phyloP scores from a whole-genome alignment of 148 eudicot species.

The Amaranthus cruentus region DNA sequence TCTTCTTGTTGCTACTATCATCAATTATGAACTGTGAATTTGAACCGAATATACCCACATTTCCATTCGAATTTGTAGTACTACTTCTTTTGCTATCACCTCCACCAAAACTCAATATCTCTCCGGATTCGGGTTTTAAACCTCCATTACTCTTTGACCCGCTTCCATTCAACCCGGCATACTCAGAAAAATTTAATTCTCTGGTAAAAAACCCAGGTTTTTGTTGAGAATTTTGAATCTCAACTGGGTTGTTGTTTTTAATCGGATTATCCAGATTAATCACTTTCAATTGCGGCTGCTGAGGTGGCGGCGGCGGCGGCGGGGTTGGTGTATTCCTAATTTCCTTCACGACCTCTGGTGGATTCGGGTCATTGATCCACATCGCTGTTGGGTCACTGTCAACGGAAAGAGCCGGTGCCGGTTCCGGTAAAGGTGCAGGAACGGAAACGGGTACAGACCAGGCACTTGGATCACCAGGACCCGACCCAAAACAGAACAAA shows the following conservation, averaged over 20 bases:
- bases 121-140: constrained; percentile 22
- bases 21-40: constrained; percentile 32
- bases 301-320: background rate
- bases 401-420: background rate
- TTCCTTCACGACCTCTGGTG: too few relatives aligned
- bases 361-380: constrained; percentile 54
- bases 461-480: background rate
- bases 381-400: constrained; percentile 71
- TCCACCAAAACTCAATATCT: constrained; percentile 19
- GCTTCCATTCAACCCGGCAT: constrained; percentile 25
- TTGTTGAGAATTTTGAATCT: background rate
- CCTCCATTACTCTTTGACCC: constrained; percentile 27
- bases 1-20: constrained; percentile 51
- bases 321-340: too few relatives aligned
- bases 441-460: background rate
- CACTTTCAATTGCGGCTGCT: constrained; percentile 8
- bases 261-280: constrained; percentile 26
- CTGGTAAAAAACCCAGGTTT: constrained; percentile 17
- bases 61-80: constrained; percentile 8
- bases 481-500: constrained; percentile 29
- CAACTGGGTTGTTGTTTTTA: constrained; percentile 4
- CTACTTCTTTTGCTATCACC: background rate
- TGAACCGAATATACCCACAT: constrained; percentile 23
- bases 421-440: too few relatives aligned
- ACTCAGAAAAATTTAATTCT: constrained; percentile 29